Conservation (phyloP, 371 early-diverging fungal genomes). For the Rhizomucor miehei region DNA sequence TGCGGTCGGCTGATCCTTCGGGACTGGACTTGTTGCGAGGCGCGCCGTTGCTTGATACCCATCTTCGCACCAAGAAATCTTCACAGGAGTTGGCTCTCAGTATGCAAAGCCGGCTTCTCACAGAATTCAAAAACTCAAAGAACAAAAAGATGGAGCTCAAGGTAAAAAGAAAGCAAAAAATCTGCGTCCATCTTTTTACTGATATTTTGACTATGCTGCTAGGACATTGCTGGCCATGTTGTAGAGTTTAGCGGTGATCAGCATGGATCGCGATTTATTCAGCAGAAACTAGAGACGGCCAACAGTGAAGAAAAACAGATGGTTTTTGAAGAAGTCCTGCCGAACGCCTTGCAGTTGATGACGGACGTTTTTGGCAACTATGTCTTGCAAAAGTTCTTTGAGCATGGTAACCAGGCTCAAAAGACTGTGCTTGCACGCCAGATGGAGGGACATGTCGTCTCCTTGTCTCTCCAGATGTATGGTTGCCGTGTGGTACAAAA, state of each 20-base stretch:
- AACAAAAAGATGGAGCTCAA: constrained; percentile 89
- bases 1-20: constrained; percentile 18
- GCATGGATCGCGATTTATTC: constrained; percentile 99
- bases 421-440: constrained; percentile 84
- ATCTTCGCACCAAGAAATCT: constrained; percentile 3
- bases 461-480: constrained; percentile 98
- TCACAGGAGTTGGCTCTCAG: constrained; percentile 39
- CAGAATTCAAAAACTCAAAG: constrained; percentile 94
- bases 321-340: constrained; percentile 96
- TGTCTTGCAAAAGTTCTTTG: constrained; percentile 99
- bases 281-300: constrained; percentile 96
- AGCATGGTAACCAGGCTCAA: constrained; percentile 87
- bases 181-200: no score
- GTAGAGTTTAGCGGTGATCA: constrained; percentile 99
- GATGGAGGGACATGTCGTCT: constrained; percentile 94
- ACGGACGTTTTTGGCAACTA: constrained; percentile 99
- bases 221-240: constrained; percentile 91
- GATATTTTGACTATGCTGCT: no score
- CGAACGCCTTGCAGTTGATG: constrained; percentile 92
- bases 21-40: constrained; percentile 27
- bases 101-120: constrained; percentile 80
- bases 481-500: constrained; percentile 99
- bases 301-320: constrained; percentile 91
- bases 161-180: constrained; percentile 29
- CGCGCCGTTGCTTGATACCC: constrained; percentile 9